Percentiles rank a stretch among this genome's conserved stretches.
Conservation (phyloP, 768 basidiomycete species). For the Suillus americanus region DNA sequence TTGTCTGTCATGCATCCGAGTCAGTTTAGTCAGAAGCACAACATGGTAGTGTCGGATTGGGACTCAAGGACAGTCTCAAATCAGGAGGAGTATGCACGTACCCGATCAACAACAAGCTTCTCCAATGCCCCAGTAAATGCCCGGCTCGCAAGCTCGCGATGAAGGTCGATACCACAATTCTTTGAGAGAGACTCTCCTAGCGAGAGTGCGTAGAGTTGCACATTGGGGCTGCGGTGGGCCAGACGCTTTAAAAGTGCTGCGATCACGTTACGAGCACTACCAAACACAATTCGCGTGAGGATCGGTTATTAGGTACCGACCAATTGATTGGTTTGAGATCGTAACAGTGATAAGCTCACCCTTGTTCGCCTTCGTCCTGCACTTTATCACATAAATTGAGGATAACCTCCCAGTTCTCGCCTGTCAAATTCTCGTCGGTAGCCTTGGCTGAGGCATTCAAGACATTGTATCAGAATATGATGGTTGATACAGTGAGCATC, state of each 20-base stretch:
- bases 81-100: conserved; percentile 32
- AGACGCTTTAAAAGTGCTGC: conserved; percentile 87
- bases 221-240: conserved; percentile 92
- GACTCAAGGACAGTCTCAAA: not conserved
- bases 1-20: conserved; percentile 52
- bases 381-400: conserved; percentile 97
- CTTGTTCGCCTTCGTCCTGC: conserved; percentile 79
- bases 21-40: conserved; percentile 13
- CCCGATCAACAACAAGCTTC: conserved; percentile 85
- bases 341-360: conserved; percentile 47
- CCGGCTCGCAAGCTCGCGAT: conserved; percentile 84
- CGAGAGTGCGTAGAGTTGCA: conserved; percentile 90
- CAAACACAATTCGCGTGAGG: conserved; percentile 16
- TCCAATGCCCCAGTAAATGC: conserved; percentile 91
- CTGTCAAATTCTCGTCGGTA: conserved; percentile 95
- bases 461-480: conserved; percentile 4
- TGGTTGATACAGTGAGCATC: not conserved
- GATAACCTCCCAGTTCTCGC: conserved; percentile 95
- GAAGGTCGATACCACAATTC: conserved; percentile 81
- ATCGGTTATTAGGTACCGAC: not conserved
- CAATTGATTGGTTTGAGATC: conserved; percentile 1
- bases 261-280: conserved; percentile 83
- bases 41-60: not conserved
- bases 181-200: conserved; percentile 87
- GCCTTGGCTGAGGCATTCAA: conserved; percentile 65